Evolutionary conservation across 2,329 filamentous ascomycete species (phyloP), one percentile per base, ranked within the genome.

Genomic region (Metarhizium robertsii): DNA sequence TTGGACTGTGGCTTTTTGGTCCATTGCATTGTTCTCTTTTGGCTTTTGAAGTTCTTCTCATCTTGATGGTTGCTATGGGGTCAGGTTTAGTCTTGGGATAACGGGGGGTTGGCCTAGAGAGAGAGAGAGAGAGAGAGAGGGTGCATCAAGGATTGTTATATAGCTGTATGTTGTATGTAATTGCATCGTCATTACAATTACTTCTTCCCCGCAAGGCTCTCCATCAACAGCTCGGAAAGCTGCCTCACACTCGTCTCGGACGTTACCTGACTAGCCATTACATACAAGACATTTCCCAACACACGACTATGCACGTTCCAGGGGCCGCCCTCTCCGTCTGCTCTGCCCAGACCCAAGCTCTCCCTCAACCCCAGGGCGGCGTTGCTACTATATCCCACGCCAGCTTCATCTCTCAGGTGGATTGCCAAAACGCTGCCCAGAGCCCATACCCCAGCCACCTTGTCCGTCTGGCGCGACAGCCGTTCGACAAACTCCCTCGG

Each of bases 391-490:
- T 80, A 80, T 0, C 77, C 77, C 1, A 69, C 60, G 3, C 71
- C 73, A 8, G 70, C 69, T 1, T 68, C 65, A 13, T 75, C 73
- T 4, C 67, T 65, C 54, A 83, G 62, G 30, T 74, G 75, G 42
- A 95, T 84, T 0, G 86, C 85, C 11, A 94, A 73, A 1, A 94
- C 86, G 2, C 82, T 87, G 0, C 90, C 90, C 1, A 94, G 71
- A 0, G 88, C 86, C 73, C 89, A 88, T 0, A 87, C 81, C 7
- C 85, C 81, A 2, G 81, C 75, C 0, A 94, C 81, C 0, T 73
- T 69, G 0, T 71, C 59, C 2, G 75, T 74, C 20, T 77, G 64
- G 16, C 62, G 71, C 4, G 87, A 91, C 2, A 92, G 63, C 13
- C 72, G 67, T 2, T 72, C 68, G 2, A 92, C 73, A 32, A 91